Evolutionary conservation across 164 flowering plant genomes (phyloP).

Genomic region (Euptelea pleiosperma): DNA sequence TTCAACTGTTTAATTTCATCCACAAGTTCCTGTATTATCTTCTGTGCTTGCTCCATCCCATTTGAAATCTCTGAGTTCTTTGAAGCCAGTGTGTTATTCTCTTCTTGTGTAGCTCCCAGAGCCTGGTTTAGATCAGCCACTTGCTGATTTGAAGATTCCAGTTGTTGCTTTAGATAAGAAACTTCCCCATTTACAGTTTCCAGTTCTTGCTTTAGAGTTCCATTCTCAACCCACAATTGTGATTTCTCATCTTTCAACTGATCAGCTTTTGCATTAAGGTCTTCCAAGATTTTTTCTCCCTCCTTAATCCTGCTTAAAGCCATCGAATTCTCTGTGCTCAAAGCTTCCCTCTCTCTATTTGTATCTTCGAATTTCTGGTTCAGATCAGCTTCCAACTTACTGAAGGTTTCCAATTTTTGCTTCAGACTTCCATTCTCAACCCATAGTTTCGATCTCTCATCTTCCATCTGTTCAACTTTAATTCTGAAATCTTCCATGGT

Average conservation of each 20-base stretch:
- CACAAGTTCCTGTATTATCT: slow-evolving; percentile 28
- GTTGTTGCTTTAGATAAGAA: slow-evolving; percentile 28
- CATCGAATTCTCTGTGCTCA: slow-evolving; percentile 24
- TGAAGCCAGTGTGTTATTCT: slow-evolving; percentile 32
- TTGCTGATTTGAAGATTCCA: slow-evolving; percentile 37
- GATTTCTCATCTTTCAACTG: slow-evolving; percentile 22
- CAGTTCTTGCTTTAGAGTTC: slow-evolving; percentile 30
- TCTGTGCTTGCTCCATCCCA: slow-evolving; percentile 38
- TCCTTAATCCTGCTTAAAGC: slow-evolving; percentile 25
- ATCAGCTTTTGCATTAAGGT: slow-evolving; percentile 23
- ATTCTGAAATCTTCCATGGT: slow-evolving; percentile 31
- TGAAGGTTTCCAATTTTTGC: slow-evolving; percentile 26
- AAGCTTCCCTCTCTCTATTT: slow-evolving; percentile 26
- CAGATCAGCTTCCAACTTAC: slow-evolving; percentile 30
- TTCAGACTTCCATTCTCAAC: slow-evolving; percentile 31
- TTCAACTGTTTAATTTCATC: slow-evolving; percentile 28
- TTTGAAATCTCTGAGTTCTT: slow-evolving; percentile 33
- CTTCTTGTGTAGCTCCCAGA: slow-evolving; percentile 35
- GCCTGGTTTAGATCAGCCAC: slow-evolving; percentile 27
- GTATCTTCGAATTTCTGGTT: slow-evolving; percentile 33
- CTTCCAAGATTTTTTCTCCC: slow-evolving; percentile 34
- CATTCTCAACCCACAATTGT: slow-evolving; percentile 27
- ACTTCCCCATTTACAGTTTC: slow-evolving; percentile 24
- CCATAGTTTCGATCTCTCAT: slow-evolving; percentile 25
- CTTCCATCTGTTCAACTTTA: slow-evolving; percentile 32